Base-by-base conservation (phyloP, 768 basidiomycete species). In the Auricularia sp. region DNA sequence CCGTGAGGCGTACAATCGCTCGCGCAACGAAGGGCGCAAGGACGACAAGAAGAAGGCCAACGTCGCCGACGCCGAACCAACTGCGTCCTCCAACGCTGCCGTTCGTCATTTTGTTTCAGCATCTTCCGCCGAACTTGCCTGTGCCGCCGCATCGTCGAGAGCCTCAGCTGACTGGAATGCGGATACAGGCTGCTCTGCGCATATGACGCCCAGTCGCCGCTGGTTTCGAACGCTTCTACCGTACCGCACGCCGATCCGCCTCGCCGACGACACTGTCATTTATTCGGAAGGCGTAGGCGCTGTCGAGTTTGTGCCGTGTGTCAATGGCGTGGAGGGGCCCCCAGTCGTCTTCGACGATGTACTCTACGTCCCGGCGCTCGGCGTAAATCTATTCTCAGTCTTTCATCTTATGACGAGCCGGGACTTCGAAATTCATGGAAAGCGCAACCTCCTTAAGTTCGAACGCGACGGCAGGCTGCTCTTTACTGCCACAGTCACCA, bases 401-500 rank as follows among this genome's bases (percentile, higher is more conserved):
- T 54, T 65, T 14, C 66, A 69, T 37, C 65, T 70, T 16, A 63
- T 62, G 10, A 39, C 68, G 37, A 68, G 69, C 39, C 29, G 51
- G 5, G 37, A 61, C 6, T 67, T 70, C 4, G 65, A 62, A 2
- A 39, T 11, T 1, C 34, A 64, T 35, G 21, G 54, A 24, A 67
- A 69, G 63, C 1, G 7, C 3, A n/a, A 10, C n/a, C 3, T 24
- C 1, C 33, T 63, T 36, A 21, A 4, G 3, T 45, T 39, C n/a
- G 39, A 42, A 3, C 51, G 34, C 1, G 61, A 65, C n/a, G 45
- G 47, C 4, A 36, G 54, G 65, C 35, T 65, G 1, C 7, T 11
- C 0, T 72, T 72, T 66, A 72, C 65, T 1, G 73, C 73, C 10
- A 67, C 65, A 6, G 67, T 74, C 62, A 67, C 70, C 37, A 58